A percentile compares a stretch with the other conserved stretches of the same genome.
phyloP scores from a whole-genome alignment of 345 rosid species.

The Citrus mangshanensis region DNA sequence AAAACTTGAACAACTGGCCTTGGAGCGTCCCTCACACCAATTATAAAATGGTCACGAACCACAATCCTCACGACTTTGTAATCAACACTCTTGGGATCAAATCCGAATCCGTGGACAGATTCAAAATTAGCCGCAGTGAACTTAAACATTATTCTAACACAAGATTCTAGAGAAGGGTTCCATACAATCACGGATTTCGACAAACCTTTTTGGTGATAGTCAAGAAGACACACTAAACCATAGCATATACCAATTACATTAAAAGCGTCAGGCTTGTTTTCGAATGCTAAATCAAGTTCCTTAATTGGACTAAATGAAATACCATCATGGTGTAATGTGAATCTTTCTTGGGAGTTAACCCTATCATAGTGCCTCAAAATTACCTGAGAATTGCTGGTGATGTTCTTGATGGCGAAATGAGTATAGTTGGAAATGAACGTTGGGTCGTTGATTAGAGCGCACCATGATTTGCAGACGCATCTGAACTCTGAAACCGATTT shows the following conservation, averaged over 20 bases:
- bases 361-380: background rate
- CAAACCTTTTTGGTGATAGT: background rate
- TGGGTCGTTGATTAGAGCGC: background rate
- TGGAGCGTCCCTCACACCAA: background rate
- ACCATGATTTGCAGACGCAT: conserved; percentile 11
- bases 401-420: too few relatives aligned
- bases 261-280: background rate
- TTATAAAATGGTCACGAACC: background rate
- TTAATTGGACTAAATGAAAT: background rate
- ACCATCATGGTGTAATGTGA: background rate
- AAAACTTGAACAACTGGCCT: conserved; percentile 23
- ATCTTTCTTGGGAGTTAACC: background rate
- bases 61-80: conserved; percentile 34
- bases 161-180: background rate
- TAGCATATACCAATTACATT: background rate
- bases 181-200: background rate
- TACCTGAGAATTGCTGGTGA: background rate
- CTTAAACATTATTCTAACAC: background rate
- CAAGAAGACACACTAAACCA: background rate
- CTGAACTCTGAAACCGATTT: background rate
- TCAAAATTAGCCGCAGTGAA: background rate
- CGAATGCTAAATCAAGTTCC: background rate
- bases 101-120: background rate
- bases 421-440: background rate
- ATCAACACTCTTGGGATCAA: conserved; percentile 15